Conservation (phyloP, 345 rosid genomes). For the Rhodamnia argentea region DNA sequence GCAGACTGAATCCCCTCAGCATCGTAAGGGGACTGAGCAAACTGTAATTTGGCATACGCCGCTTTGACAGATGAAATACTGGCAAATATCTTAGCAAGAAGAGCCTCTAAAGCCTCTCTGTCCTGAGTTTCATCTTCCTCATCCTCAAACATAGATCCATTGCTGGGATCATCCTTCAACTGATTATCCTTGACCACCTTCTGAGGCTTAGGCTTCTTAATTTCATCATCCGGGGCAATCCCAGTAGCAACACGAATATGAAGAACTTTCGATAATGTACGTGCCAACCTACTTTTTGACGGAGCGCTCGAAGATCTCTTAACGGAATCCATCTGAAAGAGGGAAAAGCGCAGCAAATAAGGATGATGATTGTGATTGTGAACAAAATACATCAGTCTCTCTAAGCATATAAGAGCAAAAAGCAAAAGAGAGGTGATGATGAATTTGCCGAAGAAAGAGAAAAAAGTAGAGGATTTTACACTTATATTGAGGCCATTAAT, state of each 20-base stretch:
- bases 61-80: constrained; percentile 65
- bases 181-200: constrained; percentile 23
- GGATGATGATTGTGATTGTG: background rate
- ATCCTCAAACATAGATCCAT: constrained; percentile 24
- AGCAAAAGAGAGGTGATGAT: background rate
- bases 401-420: background rate
- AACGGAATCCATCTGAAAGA: constrained; percentile 60
- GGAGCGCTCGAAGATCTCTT: constrained; percentile 42
- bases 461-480: constrained; percentile 27
- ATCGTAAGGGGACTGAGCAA: constrained; percentile 79
- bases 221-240: constrained; percentile 46
- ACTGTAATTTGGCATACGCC: constrained; percentile 67
- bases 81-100: constrained; percentile 70
- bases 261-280: constrained; percentile 62
- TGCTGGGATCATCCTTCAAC: constrained; percentile 2
- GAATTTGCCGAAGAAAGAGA: constrained; percentile 9
- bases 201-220: constrained; percentile 28
- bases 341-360: background rate
- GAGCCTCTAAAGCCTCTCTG: constrained; percentile 46
- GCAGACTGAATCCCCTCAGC: constrained; percentile 61
- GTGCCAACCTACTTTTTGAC: constrained; percentile 53
- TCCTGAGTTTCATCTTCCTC: constrained; percentile 19
- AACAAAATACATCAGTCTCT: background rate
- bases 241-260: constrained; percentile 44
- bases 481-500: constrained; percentile 27